Evolutionary conservation across 352 stramenopile genomes (phyloP).

Genomic region (Globisporangium canariense): DNA sequence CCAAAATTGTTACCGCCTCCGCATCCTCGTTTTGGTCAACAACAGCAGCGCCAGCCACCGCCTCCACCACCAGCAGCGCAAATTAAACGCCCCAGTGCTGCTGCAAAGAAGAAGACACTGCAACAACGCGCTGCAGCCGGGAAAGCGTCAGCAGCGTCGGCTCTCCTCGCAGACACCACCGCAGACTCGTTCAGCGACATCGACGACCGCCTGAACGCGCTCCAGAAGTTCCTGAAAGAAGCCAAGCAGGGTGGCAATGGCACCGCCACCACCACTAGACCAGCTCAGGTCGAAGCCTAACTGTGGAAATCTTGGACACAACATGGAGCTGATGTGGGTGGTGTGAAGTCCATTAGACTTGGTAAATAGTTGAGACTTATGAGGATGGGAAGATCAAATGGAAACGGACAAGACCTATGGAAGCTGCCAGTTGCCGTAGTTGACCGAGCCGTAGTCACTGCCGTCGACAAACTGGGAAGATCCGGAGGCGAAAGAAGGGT

Average conservation of each 20-base stretch:
- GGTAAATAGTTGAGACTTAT: constrained; percentile 10
- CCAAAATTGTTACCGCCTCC: neutral
- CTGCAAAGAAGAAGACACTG: neutral
- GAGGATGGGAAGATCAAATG: neutral
- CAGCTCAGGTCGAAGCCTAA: neutral
- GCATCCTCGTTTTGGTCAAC: constrained; percentile 7
- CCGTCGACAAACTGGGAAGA: constrained; percentile 2
- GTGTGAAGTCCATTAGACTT: neutral
- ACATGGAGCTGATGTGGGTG: neutral
- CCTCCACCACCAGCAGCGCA: neutral
- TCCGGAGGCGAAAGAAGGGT: constrained; percentile 1
- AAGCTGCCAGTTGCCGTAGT: constrained; percentile 14
- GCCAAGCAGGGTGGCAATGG: constrained; percentile 50
- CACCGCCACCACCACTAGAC: neutral
- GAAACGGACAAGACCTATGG: constrained; percentile 3
- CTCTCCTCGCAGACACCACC: constrained; percentile 54
- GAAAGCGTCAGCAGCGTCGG: constrained; percentile 16
- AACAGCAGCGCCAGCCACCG: neutral
- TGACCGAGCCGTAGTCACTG: constrained; percentile 1
- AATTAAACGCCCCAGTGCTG: constrained; percentile 5
- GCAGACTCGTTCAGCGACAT: constrained; percentile 83
- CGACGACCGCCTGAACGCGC: constrained; percentile 73
- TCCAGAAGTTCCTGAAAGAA: constrained; percentile 81
- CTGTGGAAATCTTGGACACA: neutral
- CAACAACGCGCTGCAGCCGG: neutral